Evolutionary conservation across 2,329 filamentous ascomycete genomes (phyloP).

Genomic region (Trichoderma hamatum): DNA sequence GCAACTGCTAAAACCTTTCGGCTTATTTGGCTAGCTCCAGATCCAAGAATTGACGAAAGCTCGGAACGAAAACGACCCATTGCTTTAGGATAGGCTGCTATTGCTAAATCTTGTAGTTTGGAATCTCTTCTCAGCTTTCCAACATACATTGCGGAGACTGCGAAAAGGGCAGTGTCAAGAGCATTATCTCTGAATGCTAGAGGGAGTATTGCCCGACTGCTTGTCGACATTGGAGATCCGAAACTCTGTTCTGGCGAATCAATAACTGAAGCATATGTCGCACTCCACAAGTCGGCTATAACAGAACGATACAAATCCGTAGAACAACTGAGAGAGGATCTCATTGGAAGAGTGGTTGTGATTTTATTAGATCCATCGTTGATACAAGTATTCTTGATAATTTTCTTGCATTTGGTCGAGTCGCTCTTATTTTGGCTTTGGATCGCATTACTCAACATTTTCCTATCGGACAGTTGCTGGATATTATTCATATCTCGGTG

Average conservation of each 20-base stretch:
- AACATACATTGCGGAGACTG: not conserved
- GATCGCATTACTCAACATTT: not conserved
- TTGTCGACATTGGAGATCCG: not conserved
- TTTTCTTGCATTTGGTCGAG: not conserved
- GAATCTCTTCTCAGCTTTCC: not conserved
- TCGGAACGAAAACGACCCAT: not conserved
- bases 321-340: not conserved
- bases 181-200: not conserved
- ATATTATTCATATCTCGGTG: not conserved
- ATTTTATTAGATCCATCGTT: not conserved
- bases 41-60: not conserved
- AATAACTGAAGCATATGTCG: not conserved
- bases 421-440: not conserved
- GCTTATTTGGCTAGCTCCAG: too few relatives aligned
- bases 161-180: not conserved
- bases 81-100: not conserved
- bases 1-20: not conserved
- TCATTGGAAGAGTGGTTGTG: not conserved
- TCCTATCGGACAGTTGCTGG: not conserved
- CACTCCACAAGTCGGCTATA: not conserved
- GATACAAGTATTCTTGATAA: not conserved
- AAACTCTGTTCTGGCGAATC: not conserved
- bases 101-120: not conserved
- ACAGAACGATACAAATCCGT: conserved; percentile 6
- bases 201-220: not conserved